Evolutionary conservation across 2,329 filamentous ascomycete species (phyloP), one percentile per base, ranked within the genome.

Genomic region (Clonostachys sp.): DNA sequence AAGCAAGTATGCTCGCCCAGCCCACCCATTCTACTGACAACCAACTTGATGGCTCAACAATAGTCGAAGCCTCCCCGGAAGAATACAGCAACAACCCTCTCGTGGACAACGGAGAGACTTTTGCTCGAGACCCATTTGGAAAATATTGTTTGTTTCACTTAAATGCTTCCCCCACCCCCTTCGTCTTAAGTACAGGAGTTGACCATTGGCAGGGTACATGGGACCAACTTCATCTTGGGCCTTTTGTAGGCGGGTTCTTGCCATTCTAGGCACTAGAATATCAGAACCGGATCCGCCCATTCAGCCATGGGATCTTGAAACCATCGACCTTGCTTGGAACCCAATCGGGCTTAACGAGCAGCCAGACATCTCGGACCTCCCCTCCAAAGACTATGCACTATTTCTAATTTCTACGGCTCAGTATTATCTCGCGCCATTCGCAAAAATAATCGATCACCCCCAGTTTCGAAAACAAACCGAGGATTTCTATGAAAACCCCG

Each of bases 141-240:
- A 51, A 60, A 39, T 63, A 58, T 39, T 64, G 61, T 63, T 47
- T 54, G 59, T 34, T 2, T 12, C 4, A 6, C 24, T 30, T 30
- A 30, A 30, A 30, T 3, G 5, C 6, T 30, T 10, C 9, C 9
- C 24, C 24, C 24, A 2, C 2, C 20, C 6, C 13, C 14, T 14
- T 13, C 24, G 8, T 14, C 45, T 5, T 24, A 12, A 20, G 14
- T 13, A 17, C 16, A 40, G 12, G 20, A 40, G 38, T 16, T 46
- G 45, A 17, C 48, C 40, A 39, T 36, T 14, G 8, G 3, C 24
- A 63, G 61, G 61, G 61, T 64, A 64, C 45, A 64, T 64, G 57
- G 63, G 63, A 2, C 62, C 63, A 3, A 61, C 62, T 2, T 65
- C 63, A 4, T 64, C 62, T 18, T 65, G 63, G 63, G 63, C 63